A percentile compares a stretch with the other conserved stretches of the same genome.
Conservation (phyloP, 176 grass and related monocot genomes). For the Calamus simplicifolius region DNA sequence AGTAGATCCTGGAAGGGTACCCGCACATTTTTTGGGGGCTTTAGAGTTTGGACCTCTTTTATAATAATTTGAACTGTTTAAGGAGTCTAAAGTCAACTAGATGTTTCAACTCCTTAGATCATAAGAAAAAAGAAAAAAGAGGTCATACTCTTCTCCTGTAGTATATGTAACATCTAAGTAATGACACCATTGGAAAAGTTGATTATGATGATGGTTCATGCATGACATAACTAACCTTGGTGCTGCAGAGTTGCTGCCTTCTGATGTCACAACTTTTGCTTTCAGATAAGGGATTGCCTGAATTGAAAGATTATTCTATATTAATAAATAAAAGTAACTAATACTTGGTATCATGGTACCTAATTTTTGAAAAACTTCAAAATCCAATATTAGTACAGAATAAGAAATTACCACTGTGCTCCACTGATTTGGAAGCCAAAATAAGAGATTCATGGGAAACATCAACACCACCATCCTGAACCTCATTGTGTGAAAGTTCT, state of each 20-base stretch:
- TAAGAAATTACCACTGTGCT: slow-evolving; percentile 29
- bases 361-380: too few relatives aligned
- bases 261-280: neutral
- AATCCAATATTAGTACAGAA: neutral
- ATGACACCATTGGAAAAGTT: too few relatives aligned
- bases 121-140: too few relatives aligned
- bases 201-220: neutral
- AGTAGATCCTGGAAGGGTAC: too few relatives aligned
- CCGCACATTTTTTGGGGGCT: too few relatives aligned
- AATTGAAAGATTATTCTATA: slow-evolving; percentile 2
- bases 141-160: too few relatives aligned
- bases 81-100: too few relatives aligned
- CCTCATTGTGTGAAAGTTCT: slow-evolving; percentile 21
- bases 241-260: neutral
- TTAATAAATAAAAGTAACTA: neutral
- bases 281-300: slow-evolving; percentile 7
- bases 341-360: too few relatives aligned
- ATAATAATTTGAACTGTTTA: too few relatives aligned
- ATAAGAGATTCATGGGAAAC: slow-evolving; percentile 10
- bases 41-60: too few relatives aligned
- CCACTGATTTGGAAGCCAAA: slow-evolving; percentile 13
- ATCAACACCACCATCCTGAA: slow-evolving; percentile 6
- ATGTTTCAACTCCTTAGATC: too few relatives aligned
- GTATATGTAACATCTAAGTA: too few relatives aligned
- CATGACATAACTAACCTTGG: slow-evolving; percentile 5